Percentiles rank a stretch among this genome's conserved stretches.
Evolutionary conservation across 129 eudicot genomes (phyloP).

Genomic region (Logfia minima): DNA sequence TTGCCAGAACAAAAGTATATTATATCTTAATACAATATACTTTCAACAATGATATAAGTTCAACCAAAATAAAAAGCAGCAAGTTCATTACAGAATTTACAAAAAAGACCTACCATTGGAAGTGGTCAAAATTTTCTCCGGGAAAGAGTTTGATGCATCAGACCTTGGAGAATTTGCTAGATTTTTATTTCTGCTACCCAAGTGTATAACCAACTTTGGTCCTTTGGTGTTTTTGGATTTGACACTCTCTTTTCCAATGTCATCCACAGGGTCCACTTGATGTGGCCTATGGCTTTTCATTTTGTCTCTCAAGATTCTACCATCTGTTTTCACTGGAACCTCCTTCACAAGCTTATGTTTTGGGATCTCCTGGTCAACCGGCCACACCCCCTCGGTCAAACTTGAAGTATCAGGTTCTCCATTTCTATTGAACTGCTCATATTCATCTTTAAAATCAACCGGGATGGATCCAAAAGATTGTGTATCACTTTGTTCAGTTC

Average conservation of each 20-base stretch:
- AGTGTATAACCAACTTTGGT: constrained; percentile 87
- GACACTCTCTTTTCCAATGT: constrained; percentile 40
- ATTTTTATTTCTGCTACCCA: constrained; percentile 67
- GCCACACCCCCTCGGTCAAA: constrained; percentile 45
- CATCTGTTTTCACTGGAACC: constrained; percentile 42
- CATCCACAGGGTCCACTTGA: constrained; percentile 32
- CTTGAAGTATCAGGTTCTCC: constrained; percentile 50
- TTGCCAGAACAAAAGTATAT: background rate
- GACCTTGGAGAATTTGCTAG: constrained; percentile 59
- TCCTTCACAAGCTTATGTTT: constrained; percentile 55
- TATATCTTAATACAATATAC: background rate
- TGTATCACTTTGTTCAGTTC: constrained; percentile 42
- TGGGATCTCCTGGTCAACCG: constrained; percentile 43
- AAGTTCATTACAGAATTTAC: background rate
- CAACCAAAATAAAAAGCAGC: background rate
- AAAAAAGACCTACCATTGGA: constrained; percentile 50
- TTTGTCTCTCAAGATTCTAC: constrained; percentile 40
- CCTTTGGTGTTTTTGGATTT: constrained; percentile 59
- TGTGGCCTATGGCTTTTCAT: constrained; percentile 49
- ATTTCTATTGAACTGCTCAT: constrained; percentile 36
- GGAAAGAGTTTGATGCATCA: constrained; percentile 63
- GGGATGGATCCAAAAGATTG: constrained; percentile 45
- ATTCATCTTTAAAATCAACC: constrained; percentile 52
- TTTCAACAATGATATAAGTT: background rate
- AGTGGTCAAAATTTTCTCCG: constrained; percentile 50